Percentiles rank a stretch among this genome's conserved stretches.
Conservation (phyloP, 768 basidiomycete species). For the Russula brevipes region DNA sequence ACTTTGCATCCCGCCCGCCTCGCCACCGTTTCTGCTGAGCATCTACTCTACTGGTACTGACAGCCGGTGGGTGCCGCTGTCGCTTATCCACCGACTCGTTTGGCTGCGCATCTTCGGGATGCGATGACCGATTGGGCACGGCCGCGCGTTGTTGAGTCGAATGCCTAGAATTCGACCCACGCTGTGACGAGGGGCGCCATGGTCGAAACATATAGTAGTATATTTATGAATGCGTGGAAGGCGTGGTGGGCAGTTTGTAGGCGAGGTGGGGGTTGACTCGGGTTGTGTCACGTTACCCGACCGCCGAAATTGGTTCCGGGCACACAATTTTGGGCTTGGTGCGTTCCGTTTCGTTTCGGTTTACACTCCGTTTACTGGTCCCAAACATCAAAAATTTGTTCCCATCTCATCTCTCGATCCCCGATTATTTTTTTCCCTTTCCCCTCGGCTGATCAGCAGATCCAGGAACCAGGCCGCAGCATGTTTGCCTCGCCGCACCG, state of each 20-base stretch:
- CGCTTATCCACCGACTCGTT: slow-evolving; percentile 21
- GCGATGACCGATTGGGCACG: not conserved
- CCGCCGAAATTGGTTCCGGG: no score
- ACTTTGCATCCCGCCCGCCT: not conserved
- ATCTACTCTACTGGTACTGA: slow-evolving; percentile 11
- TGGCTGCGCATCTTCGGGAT: slow-evolving; percentile 23
- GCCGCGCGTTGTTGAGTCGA: not conserved
- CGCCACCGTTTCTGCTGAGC: not conserved
- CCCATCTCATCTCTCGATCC: not conserved
- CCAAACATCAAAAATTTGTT: not conserved
- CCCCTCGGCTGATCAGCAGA: not conserved
- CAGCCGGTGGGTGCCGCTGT: slow-evolving; percentile 5
- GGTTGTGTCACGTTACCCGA: not conserved
- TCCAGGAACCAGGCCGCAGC: slow-evolving; percentile 1
- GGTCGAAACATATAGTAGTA: slow-evolving; percentile 14
- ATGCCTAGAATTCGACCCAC: not conserved
- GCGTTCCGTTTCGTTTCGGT: no score
- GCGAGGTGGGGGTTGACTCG: no score
- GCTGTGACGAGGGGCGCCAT: slow-evolving; percentile 4
- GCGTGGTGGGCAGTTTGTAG: not conserved
- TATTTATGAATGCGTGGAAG: not conserved
- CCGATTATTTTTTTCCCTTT: not conserved
- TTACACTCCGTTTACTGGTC: no score
- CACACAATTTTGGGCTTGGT: no score
- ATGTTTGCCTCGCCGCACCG: not conserved